Evolutionary conservation across 495 filamentous ascomycete genomes (phyloP).

Genomic region (Daldinia bambusicola): DNA sequence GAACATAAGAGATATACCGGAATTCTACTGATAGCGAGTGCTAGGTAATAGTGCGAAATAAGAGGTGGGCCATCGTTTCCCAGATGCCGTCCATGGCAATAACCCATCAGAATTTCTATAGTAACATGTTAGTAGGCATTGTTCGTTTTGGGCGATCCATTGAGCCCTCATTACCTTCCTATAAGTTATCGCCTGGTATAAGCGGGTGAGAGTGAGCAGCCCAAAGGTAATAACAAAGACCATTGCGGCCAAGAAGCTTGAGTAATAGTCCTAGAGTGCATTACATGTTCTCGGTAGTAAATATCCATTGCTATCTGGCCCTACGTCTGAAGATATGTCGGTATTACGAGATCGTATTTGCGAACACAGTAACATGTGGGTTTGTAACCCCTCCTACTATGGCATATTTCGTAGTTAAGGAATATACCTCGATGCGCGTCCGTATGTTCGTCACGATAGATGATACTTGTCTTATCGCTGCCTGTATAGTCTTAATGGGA

Average conservation of each 20-base stretch:
- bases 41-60: constrained; percentile 37
- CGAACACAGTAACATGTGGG: constrained; percentile 36
- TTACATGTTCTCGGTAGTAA: constrained; percentile 53
- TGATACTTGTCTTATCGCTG: constrained; percentile 20
- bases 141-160: background rate
- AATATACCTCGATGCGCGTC: constrained; percentile 22
- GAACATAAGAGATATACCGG: constrained; percentile 46
- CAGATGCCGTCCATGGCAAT: constrained; percentile 60
- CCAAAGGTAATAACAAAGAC: constrained; percentile 51
- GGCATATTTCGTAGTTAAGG: constrained; percentile 41
- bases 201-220: constrained; percentile 51
- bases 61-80: constrained; percentile 60
- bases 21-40: constrained; percentile 33
- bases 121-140: constrained; percentile 11
- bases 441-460: constrained; percentile 8
- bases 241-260: constrained; percentile 48
- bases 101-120: constrained; percentile 65
- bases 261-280: constrained; percentile 53
- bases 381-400: constrained; percentile 44
- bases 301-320: constrained; percentile 54
- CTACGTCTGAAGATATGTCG: constrained; percentile 48
- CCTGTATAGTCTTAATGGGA: background rate
- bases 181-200: constrained; percentile 53
- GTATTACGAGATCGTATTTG: constrained; percentile 41
- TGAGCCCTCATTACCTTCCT: constrained; percentile 36